These are phyloP conservation scores for Colletotrichum magnum DNA, from an alignment of 2,329 filamentous ascomycete genomes.

Conservation along the genomic window DNA sequence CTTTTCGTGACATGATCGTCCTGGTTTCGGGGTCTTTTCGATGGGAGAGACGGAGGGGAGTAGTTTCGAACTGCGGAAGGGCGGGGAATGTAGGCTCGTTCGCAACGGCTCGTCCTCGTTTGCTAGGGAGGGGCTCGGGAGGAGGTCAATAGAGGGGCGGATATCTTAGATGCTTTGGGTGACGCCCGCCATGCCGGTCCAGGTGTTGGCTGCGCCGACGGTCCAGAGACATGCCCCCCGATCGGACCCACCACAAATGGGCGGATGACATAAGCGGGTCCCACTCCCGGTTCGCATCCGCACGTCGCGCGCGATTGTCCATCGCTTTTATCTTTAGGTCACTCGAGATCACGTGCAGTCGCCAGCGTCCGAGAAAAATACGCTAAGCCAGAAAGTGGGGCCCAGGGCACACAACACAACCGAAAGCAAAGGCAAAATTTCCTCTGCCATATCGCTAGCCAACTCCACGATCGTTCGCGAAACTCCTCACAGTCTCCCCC, in stretches of 20 bases:
- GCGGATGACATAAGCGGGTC: slow-evolving; percentile 30
- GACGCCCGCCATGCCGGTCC: slow-evolving; percentile 21
- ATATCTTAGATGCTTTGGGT: slow-evolving; percentile 14
- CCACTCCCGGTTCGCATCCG: no score
- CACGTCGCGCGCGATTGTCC: neutral
- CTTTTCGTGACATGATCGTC: slow-evolving; percentile 76
- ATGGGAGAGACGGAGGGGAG: neutral
- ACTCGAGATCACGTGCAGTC: neutral
- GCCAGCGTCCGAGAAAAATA: neutral
- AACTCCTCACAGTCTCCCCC: slow-evolving; percentile 34
- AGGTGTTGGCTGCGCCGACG: slow-evolving; percentile 15
- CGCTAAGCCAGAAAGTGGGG: neutral
- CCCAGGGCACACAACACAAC: slow-evolving; percentile 31
- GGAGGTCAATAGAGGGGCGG: slow-evolving; percentile 26
- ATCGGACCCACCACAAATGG: slow-evolving; percentile 2
- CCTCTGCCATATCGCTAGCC: slow-evolving; percentile 11
- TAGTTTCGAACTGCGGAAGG: neutral
- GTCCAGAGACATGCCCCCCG: neutral
- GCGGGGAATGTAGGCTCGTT: slow-evolving; percentile 2
- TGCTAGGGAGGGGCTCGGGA: slow-evolving; percentile 17
- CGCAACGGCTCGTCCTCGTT: slow-evolving; percentile 6
- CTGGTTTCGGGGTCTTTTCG: neutral
- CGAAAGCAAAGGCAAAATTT: slow-evolving; percentile 22
- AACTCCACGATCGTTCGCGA: slow-evolving; percentile 37
- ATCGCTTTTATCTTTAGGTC: no score